A percentile compares a stretch with the other conserved stretches of the same genome.
Evolutionary conservation across 140 eudicot species (phyloP).

Genomic region (Senecio squalidus): DNA sequence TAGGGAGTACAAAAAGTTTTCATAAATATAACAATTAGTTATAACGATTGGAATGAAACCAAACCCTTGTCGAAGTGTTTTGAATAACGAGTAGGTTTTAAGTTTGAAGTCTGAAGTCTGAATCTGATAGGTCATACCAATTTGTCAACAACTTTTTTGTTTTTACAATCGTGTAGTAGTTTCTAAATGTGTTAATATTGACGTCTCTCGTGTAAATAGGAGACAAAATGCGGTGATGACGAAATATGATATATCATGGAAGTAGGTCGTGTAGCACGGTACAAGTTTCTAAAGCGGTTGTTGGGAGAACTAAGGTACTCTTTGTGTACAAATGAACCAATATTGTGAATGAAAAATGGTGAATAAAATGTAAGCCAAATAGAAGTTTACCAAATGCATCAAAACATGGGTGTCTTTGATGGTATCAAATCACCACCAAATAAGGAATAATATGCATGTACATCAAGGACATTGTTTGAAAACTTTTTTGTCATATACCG

Average conservation of each 20-base stretch:
- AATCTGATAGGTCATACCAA: too few relatives aligned
- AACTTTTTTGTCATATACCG: background rate
- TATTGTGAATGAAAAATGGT: conserved; percentile 19
- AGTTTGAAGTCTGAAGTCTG: too few relatives aligned
- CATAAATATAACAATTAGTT: too few relatives aligned
- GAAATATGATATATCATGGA: conserved; percentile 21
- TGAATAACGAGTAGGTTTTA: too few relatives aligned
- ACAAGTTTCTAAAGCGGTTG: conserved; percentile 33
- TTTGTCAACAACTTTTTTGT: background rate
- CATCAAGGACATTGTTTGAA: conserved; percentile 2
- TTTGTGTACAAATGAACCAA: conserved; percentile 9
- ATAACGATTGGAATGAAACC: too few relatives aligned
- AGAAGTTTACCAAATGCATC: conserved; percentile 23
- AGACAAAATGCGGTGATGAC: conserved; percentile 19
- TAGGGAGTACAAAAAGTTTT: conserved; percentile 2
- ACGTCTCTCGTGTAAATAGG: background rate
- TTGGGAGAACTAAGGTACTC: conserved; percentile 8
- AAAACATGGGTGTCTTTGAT: conserved; percentile 16
- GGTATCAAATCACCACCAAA: conserved; percentile 14
- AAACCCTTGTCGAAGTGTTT: too few relatives aligned
- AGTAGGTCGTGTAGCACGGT: conserved; percentile 16
- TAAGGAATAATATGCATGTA: conserved; percentile 17
- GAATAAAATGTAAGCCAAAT: conserved; percentile 17
- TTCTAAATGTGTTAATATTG: background rate
- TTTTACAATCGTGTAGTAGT: background rate